Evolutionary conservation across 139 green algal species (phyloP), one percentile per base, ranked within the genome.

Genomic region (Bryopsis sp.): DNA sequence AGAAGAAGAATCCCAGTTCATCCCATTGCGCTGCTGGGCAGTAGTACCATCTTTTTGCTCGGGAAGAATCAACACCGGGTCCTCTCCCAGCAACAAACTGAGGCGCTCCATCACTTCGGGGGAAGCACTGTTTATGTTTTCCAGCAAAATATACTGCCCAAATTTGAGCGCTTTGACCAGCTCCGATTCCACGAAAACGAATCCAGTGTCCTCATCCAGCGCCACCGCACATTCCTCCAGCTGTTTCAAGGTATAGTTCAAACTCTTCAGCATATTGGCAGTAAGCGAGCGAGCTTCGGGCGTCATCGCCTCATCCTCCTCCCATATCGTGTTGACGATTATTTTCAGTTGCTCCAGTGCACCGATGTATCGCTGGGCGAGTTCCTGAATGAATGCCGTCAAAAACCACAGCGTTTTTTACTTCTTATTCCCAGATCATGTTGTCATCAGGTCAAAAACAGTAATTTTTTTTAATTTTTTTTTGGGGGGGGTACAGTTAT

Each of bases 81-180:
- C 47, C 48, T 80, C 75, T 47, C 76, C 75, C 48, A 74, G 69
- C 0, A 80, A 59, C 39, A 64, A 74, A 58, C 74, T 75, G 2
- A 80, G 57, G 2, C 75, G 62, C 66, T 80, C 75, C 34, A 80
- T n/a, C 19, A 77, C 70, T 63, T 80, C 75, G 39, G 75, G 70
- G 1, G 70, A 65, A 2, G 75, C 75, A n/a, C 38, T 65, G 46
- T 80, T 74, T 64, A 80, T 58, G 58, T 80, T 77, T 70, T 80
- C 75, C 8, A 80, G 67, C 26, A 80, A 39, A 29, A 80, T 64
- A 61, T 75, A 66, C 4, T 34, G 35, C 31, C 60, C 58, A 15
- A 11, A 39, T 22, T 39, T 33, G 4, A 65, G 58, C 3, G 58
- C 58, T 39, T 65, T 39, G 29, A 65, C 43, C 4, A 65, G 31